These are phyloP conservation scores for Hortaea sp. DNA, from an alignment of 2,329 filamentous ascomycete genomes.

Conservation along the genomic window DNA sequence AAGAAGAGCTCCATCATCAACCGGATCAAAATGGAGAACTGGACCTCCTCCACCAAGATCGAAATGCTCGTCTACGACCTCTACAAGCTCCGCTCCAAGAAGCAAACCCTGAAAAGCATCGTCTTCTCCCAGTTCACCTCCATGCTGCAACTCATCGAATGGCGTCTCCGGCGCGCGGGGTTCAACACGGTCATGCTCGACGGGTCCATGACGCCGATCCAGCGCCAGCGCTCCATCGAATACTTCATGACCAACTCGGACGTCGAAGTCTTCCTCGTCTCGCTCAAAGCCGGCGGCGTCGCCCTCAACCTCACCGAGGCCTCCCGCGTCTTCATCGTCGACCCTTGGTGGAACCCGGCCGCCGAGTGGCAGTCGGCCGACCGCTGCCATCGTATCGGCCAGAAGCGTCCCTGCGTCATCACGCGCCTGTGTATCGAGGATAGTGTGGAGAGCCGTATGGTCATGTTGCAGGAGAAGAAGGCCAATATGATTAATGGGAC, in stretches of 20 bases:
- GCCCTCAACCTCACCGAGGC: slow-evolving; percentile 93
- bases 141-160: slow-evolving; percentile 94
- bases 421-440: slow-evolving; percentile 94
- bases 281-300: slow-evolving; percentile 89
- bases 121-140: slow-evolving; percentile 97
- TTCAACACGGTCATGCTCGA: slow-evolving; percentile 98
- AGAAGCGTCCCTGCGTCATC: slow-evolving; percentile 86
- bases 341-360: slow-evolving; percentile 58
- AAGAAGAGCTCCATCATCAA: slow-evolving; percentile 98
- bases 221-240: slow-evolving; percentile 86
- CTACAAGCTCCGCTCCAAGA: slow-evolving; percentile 82
- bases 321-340: slow-evolving; percentile 88
- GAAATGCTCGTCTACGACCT: slow-evolving; percentile 92
- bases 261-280: slow-evolving; percentile 92
- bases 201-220: slow-evolving; percentile 89
- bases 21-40: slow-evolving; percentile 96
- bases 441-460: slow-evolving; percentile 91
- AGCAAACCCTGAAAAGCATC: slow-evolving; percentile 89
- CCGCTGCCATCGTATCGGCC: slow-evolving; percentile 76
- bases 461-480: slow-evolving; percentile 96
- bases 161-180: slow-evolving; percentile 89
- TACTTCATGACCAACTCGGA: slow-evolving; percentile 81
- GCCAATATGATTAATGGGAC: slow-evolving; percentile 96
- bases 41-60: slow-evolving; percentile 97
- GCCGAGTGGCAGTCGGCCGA: slow-evolving; percentile 93